Conservation (phyloP, 1,139 yeast species). For the Yamadazyma membranifaciens region DNA sequence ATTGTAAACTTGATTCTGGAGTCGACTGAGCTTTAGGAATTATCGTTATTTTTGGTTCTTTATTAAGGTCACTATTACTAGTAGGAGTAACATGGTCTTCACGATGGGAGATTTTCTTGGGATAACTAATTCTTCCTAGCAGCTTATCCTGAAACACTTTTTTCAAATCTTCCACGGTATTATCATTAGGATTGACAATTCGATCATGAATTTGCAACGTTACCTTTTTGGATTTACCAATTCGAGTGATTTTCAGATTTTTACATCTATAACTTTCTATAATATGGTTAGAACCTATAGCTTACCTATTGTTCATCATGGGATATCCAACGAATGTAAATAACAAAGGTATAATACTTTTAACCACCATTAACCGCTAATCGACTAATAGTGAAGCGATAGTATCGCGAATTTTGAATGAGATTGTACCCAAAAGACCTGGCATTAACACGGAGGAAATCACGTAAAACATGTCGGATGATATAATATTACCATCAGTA, state of each 20-base stretch:
- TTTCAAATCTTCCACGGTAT: slow-evolving; percentile 17
- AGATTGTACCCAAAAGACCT: too few species aligned
- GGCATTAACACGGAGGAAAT: neutral
- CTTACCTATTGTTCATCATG: neutral
- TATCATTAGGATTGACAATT: slow-evolving; percentile 16
- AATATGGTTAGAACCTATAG: neutral
- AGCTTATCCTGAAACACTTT: slow-evolving; percentile 13
- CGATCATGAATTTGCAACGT: slow-evolving; percentile 5
- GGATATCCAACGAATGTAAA: neutral
- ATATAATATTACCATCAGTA: slow-evolving; percentile 40
- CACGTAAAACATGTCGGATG: slow-evolving; percentile 25
- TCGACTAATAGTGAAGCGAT: neutral
- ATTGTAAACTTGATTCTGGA: slow-evolving; percentile 2
- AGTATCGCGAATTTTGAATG: too few species aligned
- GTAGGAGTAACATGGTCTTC: neutral
- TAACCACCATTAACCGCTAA: slow-evolving; percentile 5
- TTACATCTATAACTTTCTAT: neutral
- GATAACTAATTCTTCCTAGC: neutral
- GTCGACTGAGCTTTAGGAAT: slow-evolving; percentile 7
- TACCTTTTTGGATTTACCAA: slow-evolving; percentile 5
- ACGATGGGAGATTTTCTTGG: neutral
- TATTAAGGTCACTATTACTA: neutral
- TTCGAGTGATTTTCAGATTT: neutral
- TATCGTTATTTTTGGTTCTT: too few species aligned
- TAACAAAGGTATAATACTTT: slow-evolving; percentile 7